Base-by-base conservation (phyloP, 805 yeast species). In the Ogataea parapolymorpha region DNA sequence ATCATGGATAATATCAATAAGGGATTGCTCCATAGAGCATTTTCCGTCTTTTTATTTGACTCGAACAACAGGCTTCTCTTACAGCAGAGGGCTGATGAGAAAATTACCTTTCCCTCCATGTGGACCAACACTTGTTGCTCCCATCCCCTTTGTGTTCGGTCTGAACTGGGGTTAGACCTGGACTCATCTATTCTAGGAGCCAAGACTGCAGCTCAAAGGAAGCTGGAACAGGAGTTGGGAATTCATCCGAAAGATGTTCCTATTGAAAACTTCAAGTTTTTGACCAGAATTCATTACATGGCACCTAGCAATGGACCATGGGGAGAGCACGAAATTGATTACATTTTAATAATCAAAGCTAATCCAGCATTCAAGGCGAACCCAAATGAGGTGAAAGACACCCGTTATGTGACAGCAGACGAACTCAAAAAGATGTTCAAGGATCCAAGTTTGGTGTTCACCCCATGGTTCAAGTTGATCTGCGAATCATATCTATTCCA, bases 111-210 rank as follows among this genome's bases (percentile, higher is more conserved):
- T 65, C 95, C 98, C 1, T 80, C 80, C 44, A 80, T 90, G 83
- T 93, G 99, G 99, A 93, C 99, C 18, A 93, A 93, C 63, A 93
- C 99, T 2, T 93, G 99, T 67, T 93, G 99, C 64, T 90, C 98
- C 1, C 99, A 93, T 62, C 99, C 99, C 8, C 71, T 93, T 39
- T 88, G 96, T 40, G 78, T 88, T 26, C 75, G 81, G 27, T 68
- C 78, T 26, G 99, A 93, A 64, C 69, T 89, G 59, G 97, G 97
- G 9, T 55, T 59, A 26, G 65, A 67, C 35, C 70, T 90, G 44
- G 63, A 67, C 5, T 66, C 71, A 26, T 85, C 95, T 7, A 70
- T 91, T 6, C 63, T 65, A 20, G 99, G 99, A 44, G 95, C 79
- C 39, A 85, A 80, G 58, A 69, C 71, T 30, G 99, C 99, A 2